Conservation (phyloP, 176 grass and related monocot species). For the Saccharum spontaneum region DNA sequence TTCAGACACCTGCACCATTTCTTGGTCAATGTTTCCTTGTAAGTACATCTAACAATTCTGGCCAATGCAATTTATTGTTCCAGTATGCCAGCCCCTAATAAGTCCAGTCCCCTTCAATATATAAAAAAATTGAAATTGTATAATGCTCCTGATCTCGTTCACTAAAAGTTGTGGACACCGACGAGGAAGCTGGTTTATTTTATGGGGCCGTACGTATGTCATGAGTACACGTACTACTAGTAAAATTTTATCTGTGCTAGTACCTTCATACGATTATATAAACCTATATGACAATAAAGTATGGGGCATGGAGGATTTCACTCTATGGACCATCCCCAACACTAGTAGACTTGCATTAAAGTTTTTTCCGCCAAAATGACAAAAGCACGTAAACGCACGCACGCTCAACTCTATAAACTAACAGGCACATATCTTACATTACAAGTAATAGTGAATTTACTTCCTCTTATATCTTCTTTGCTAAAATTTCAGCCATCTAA, state of each 20-base stretch:
- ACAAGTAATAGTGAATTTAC: too few species aligned
- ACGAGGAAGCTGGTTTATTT: not conserved
- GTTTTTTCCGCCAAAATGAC: too few species aligned
- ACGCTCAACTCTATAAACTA: too few species aligned
- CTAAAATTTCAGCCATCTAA: too few species aligned
- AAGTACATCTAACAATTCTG: not conserved
- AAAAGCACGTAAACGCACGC: too few species aligned
- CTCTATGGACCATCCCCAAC: not conserved
- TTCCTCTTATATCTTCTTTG: too few species aligned
- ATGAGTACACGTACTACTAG: not conserved
- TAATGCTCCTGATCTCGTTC: conserved; percentile 17
- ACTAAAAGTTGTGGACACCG: conserved; percentile 15
- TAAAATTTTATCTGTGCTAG: not conserved
- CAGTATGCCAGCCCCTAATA: not conserved
- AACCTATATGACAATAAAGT: not conserved
- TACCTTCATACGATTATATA: not conserved
- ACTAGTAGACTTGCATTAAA: too few species aligned
- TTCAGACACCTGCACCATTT: not conserved
- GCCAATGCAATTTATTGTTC: not conserved
- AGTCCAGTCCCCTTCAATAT: not conserved
- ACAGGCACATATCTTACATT: too few species aligned
- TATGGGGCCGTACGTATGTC: not conserved
- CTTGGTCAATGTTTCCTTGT: not conserved
- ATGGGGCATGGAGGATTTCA: not conserved
- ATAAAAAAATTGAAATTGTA: not conserved